Evolutionary conservation across 139 green algal species (phyloP).

Genomic region (Ettlia oleoabundans): DNA sequence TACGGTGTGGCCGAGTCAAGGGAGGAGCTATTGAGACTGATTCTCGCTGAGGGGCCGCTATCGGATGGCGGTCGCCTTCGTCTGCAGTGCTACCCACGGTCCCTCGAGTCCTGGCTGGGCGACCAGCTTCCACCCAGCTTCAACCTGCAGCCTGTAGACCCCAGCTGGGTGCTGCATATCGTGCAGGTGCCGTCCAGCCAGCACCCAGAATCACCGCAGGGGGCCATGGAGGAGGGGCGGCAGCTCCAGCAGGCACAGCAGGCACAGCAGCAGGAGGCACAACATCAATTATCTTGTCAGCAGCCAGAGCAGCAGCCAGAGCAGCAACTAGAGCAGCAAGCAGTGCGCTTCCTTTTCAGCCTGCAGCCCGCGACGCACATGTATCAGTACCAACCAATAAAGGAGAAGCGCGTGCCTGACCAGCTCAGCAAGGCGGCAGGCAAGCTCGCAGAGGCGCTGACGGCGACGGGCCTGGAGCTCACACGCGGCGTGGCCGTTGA

Average conservation of each 20-base stretch:
- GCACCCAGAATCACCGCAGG: background rate
- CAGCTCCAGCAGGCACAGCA: background rate
- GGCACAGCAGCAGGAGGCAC: background rate
- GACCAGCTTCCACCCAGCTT: background rate
- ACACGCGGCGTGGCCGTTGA: background rate
- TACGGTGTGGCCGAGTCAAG: background rate
- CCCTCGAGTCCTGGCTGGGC: background rate
- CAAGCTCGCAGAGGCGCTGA: conserved; percentile 22
- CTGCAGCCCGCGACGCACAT: conserved; percentile 7
- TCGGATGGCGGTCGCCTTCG: background rate
- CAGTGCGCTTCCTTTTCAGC: conserved; percentile 7
- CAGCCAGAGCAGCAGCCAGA: background rate
- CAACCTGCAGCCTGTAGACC: conserved; percentile 21
- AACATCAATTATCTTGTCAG: background rate
- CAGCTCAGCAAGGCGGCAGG: conserved; percentile 28
- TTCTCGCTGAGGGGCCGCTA: background rate
- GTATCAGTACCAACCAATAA: background rate
- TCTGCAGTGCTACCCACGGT: conserved; percentile 10
- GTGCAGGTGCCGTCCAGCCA: background rate
- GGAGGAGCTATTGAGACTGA: background rate
- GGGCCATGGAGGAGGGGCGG: background rate
- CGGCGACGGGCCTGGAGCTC: background rate
- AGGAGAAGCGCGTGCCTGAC: conserved; percentile 11
- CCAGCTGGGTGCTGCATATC: conserved; percentile 17
- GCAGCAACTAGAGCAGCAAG: background rate